Evolutionary conservation across 257 asterid species (phyloP).

Genomic region (Nicotiana attenuata): DNA sequence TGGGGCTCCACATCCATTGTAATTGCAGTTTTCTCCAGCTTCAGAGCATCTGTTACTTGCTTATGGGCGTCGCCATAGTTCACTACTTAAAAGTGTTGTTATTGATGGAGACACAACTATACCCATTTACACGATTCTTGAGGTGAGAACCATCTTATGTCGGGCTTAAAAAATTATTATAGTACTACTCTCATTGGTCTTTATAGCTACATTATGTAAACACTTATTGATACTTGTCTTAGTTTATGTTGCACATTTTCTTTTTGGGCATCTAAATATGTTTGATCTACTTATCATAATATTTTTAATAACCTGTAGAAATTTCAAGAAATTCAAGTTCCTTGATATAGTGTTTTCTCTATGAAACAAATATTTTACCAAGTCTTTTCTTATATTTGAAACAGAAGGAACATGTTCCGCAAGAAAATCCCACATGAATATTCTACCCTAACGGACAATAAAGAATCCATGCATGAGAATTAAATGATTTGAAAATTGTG

Average conservation of each 20-base stretch:
- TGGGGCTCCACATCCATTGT: background rate
- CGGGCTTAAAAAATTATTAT: background rate
- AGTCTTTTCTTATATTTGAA: background rate
- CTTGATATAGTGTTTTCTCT: background rate
- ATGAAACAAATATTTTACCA: background rate
- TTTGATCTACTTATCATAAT: background rate
- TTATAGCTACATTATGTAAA: background rate
- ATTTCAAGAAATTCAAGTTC: background rate
- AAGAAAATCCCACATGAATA: background rate
- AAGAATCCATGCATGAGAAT: background rate
- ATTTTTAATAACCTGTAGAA: background rate
- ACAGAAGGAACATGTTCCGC: background rate
- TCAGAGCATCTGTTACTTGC: slow-evolving; percentile 95
- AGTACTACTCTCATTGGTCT: background rate
- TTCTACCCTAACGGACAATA: background rate
- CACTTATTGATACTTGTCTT: background rate
- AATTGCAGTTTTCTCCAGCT: slow-evolving; percentile 86
- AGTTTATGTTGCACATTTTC: background rate
- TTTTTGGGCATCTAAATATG: background rate
- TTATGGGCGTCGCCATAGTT: slow-evolving; percentile 89
- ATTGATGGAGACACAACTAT: slow-evolving; percentile 82
- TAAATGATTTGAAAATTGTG: background rate
- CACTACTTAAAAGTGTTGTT: slow-evolving; percentile 87
- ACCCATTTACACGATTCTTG: slow-evolving; percentile 82
- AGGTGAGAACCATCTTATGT: slow-evolving; percentile 42